These are phyloP conservation scores for Suillus alpinus DNA, from an alignment of 768 basidiomycete genomes.

Conservation along the genomic window DNA sequence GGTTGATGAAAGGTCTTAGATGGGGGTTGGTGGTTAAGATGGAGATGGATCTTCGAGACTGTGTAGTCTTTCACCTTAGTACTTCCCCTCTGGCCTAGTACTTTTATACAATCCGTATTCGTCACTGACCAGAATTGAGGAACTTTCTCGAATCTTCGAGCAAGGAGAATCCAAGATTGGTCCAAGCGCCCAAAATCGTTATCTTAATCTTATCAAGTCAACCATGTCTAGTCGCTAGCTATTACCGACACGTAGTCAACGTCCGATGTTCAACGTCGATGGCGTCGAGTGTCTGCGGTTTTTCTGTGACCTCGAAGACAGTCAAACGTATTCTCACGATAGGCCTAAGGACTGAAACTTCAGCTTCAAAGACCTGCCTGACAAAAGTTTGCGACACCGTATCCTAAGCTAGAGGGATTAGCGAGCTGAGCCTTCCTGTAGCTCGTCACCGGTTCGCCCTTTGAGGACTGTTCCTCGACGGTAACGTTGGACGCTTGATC, in stretches of 20 bases:
- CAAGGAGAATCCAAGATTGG: neutral
- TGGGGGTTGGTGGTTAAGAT: neutral
- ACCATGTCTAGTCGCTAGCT: neutral
- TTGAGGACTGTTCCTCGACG: too few species aligned
- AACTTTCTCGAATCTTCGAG: slow-evolving; percentile 33
- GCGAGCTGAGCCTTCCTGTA: too few species aligned
- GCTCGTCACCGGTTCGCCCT: too few species aligned
- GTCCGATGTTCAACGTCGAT: too few species aligned
- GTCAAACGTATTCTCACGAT: too few species aligned
- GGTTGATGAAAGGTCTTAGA: neutral
- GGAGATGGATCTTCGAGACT: neutral
- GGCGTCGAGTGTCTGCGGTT: too few species aligned
- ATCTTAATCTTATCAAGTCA: slow-evolving; percentile 2
- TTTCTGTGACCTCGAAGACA: too few species aligned
- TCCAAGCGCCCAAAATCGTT: neutral
- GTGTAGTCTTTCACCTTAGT: neutral
- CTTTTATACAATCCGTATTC: slow-evolving; percentile 18
- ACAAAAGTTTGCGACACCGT: too few species aligned
- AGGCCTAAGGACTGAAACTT: too few species aligned
- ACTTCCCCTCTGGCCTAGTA: slow-evolving; percentile 1
- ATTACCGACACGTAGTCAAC: neutral
- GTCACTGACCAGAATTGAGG: slow-evolving; percentile 6
- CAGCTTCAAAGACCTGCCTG: too few species aligned
- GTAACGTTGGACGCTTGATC: too few species aligned
- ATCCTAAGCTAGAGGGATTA: too few species aligned